Base-by-base conservation (phyloP, 352 stramenopile genomes). In the Globisporangium radiosum region DNA sequence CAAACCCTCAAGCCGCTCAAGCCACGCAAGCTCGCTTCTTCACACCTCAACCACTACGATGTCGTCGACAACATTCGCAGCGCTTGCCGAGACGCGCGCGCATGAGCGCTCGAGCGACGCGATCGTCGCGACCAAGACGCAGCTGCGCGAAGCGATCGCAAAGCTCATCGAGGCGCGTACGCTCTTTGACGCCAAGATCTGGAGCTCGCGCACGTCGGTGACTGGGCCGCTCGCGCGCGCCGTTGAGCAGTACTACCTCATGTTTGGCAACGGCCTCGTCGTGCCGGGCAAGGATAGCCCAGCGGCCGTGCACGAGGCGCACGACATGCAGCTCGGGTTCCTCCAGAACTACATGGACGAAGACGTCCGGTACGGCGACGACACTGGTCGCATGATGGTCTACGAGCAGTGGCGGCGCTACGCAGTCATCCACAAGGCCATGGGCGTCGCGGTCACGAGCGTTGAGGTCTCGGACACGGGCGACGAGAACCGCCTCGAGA, bases 341-440 rank as follows among this genome's bases (percentile, higher is more conserved):
- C 43, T 85, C 13, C 52, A 72, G 39, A 65, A 73, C 4, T 66
- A 75, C 17, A 70, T 83, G 64, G 69, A 72, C 43, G 64, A 68
- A 3, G 63, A 72, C 53, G 64, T 86, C 38, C 65, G 63, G 7
- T 86, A 86, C 42, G 56, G 59, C 25, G 52, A 59, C n/a, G 60
- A 59, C 15, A n/a, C 33, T 15, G 64, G 60, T 15, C 10, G 60
- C 8, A 17, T 33, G n/a, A 39, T 45, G 36, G 47, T 71, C 36
- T 57, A 68, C 36, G 64, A 68, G 45, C 60, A 68, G 54, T 71
- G 60, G 60, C 54, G 53, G 42, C 61, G 60, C 25, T 68, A 71
- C 60, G 54, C 60, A 43, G 52, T 42, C 40, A 55, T 65, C 50
- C 60, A 68, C 48, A 57, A 51, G 52, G 43, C 59, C 40, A 57